Evolutionary conservation across 1,284 basidiomycete species (phyloP), one percentile per base, ranked within the genome.

Genomic region (Moniliophthora roreri): DNA sequence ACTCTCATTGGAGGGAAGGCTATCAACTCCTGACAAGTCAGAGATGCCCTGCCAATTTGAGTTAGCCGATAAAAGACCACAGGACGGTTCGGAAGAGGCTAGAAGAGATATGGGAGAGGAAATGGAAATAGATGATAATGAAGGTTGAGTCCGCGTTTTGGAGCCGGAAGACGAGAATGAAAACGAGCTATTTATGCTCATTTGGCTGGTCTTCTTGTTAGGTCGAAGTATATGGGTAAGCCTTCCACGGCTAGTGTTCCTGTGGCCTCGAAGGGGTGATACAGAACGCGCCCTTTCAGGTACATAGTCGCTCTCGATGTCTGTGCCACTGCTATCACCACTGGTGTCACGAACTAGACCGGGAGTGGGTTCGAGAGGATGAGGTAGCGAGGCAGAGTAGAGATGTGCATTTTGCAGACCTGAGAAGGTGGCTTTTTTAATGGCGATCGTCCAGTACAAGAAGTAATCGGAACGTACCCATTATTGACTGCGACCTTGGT

Each of bases 201-300:
- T 32, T 15, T 46, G 44, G 26, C 51, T 52, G 13, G 51, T 15
- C 39, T 47, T 52, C 28, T 46, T 46, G 24, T 24, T n/a, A 26
- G 26, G 11, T 28, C n/a, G 26, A 7, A 46, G 28, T 9, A 46
- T 15, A 8, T 32, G 44, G n/a, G 44, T 11, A 13, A 28, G 26
- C 15, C 44, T 41, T 9, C 40, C 40, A 18, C 23, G 40, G 40
- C 6, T 20, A 41, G 18, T 11, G 18, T 10, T 20, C 23, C 40
- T 46, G 13, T 32, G 44, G 18, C 24, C 24, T 28, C 16, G 23
- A 5, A 28, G 4, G 16, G 44, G 44, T 15, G 44, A 46, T 13
- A 28, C 28, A 1, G 44, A 28, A 18, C 24, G 23, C 44, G 24
- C 16, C 21, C 13, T 28, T 11, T 46, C 24, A 1, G n/a, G 24